Conservation (phyloP, 2,329 filamentous ascomycete species). For the Epichloe hybrida region DNA sequence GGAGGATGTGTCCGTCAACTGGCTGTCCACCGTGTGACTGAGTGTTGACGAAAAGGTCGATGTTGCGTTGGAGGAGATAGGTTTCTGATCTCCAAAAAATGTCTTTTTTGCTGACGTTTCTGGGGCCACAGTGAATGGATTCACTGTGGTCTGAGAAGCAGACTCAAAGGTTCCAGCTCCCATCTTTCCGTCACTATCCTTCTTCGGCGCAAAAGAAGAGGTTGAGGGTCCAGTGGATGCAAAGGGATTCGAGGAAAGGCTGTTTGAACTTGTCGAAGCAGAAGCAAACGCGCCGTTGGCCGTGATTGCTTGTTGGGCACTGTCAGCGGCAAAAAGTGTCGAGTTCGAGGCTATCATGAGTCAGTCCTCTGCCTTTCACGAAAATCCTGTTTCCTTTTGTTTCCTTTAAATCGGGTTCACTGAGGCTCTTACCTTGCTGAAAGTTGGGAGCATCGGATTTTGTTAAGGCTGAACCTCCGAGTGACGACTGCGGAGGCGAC, state of each 20-base stretch:
- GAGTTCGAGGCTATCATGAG: constrained; percentile 3
- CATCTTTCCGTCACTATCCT: not conserved
- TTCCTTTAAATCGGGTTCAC: not conserved
- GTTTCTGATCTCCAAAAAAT: constrained; percentile 3
- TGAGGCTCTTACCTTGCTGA: constrained; percentile 1
- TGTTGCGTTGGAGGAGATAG: not conserved
- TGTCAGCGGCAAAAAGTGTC: not conserved
- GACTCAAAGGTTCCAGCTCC: not conserved
- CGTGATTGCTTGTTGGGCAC: not conserved
- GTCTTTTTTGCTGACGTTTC: constrained; percentile 10
- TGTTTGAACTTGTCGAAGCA: not conserved
- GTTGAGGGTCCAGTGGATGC: not conserved
- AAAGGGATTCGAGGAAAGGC: not conserved
- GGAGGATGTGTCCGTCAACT: not conserved
- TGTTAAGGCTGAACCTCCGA: not conserved
- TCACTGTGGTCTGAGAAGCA: constrained; percentile 1
- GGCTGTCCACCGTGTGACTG: not conserved
- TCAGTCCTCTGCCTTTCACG: not conserved
- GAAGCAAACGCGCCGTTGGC: constrained; percentile 4
- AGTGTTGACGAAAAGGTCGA: not conserved
- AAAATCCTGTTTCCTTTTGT: not conserved
- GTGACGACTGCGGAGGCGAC: not conserved
- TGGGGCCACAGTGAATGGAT: constrained; percentile 11
- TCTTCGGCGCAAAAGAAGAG: not conserved
- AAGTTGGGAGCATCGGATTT: too few species aligned